Percentiles rank a stretch among this genome's conserved stretches.
Conservation (phyloP, 805 yeast species). For the Spathaspora gorwiae region DNA sequence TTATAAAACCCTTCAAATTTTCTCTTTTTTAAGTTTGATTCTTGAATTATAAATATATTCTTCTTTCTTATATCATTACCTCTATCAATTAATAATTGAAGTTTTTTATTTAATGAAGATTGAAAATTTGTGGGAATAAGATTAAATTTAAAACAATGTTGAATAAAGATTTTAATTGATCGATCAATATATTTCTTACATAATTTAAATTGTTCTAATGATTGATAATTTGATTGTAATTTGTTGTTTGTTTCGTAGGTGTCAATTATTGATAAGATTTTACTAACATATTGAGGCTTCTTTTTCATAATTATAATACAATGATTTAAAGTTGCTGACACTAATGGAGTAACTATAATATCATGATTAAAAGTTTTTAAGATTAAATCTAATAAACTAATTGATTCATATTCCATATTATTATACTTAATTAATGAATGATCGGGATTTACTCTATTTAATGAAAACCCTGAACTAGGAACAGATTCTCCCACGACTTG, state of each 20-base stretch:
- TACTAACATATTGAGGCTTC: conserved; percentile 57
- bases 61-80: conserved; percentile 41
- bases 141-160: conserved; percentile 32
- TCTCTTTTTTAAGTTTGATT: conserved; percentile 29
- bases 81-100: conserved; percentile 25
- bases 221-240: conserved; percentile 46
- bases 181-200: conserved; percentile 63
- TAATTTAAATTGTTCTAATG: conserved; percentile 46
- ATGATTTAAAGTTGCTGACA: conserved; percentile 66
- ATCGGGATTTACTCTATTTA: conserved; percentile 45
- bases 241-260: conserved; percentile 57
- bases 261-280: conserved; percentile 55
- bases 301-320: conserved; percentile 58
- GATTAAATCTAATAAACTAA: conserved; percentile 61
- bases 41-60: conserved; percentile 29
- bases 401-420: conserved; percentile 63
- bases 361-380: conserved; percentile 54
- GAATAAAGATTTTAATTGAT: conserved; percentile 41
- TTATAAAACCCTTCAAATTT: conserved; percentile 41
- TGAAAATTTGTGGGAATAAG: conserved; percentile 33
- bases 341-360: conserved; percentile 47
- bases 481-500: conserved; percentile 18
- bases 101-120: conserved; percentile 21
- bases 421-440: conserved; percentile 62
- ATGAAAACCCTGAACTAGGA: conserved; percentile 35